These are phyloP conservation scores for Trichoderma parareesei DNA, from an alignment of 495 filamentous ascomycete species.

Conservation along the genomic window DNA sequence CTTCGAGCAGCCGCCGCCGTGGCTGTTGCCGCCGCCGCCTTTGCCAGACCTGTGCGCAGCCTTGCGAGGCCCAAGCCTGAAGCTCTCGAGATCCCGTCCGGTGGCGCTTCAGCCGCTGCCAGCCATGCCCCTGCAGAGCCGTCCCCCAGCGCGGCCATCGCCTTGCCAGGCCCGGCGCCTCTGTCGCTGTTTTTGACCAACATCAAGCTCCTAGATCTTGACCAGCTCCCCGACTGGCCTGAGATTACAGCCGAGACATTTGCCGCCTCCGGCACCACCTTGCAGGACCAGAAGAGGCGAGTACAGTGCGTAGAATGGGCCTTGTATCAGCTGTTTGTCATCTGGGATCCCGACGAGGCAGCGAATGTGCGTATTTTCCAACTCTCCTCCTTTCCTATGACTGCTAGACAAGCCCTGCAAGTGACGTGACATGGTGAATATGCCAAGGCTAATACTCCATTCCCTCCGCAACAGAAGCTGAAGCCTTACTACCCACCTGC, in stretches of 20 bases:
- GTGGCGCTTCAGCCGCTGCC: background rate
- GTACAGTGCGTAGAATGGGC: constrained; percentile 77
- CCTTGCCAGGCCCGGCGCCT: constrained; percentile 28
- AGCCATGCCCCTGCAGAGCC: constrained; percentile 3
- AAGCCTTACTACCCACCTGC: constrained; percentile 82
- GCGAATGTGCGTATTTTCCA: constrained; percentile 47
- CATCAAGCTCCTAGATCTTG: constrained; percentile 69
- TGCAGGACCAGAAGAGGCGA: constrained; percentile 66
- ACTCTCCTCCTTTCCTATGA: constrained; percentile 1
- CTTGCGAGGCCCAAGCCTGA: constrained; percentile 1
- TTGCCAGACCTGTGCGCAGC: background rate
- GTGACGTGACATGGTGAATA: background rate
- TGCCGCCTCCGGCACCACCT: constrained; percentile 51
- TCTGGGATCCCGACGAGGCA: constrained; percentile 72
- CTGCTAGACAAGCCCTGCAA: background rate
- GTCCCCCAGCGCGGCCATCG: constrained; percentile 18
- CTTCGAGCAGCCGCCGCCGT: constrained; percentile 2
- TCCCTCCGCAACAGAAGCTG: constrained; percentile 53
- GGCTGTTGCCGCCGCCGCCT: background rate
- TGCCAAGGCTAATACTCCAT: constrained; percentile 13
- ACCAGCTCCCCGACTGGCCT: constrained; percentile 70
- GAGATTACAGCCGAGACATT: constrained; percentile 56
- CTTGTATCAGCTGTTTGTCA: constrained; percentile 66
- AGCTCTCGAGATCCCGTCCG: background rate
- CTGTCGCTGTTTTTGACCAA: constrained; percentile 69